A percentile compares a stretch with the other conserved stretches of the same genome.
phyloP scores from a whole-genome alignment of 1,139 yeast genomes.

The Kodamaea arcana region DNA sequence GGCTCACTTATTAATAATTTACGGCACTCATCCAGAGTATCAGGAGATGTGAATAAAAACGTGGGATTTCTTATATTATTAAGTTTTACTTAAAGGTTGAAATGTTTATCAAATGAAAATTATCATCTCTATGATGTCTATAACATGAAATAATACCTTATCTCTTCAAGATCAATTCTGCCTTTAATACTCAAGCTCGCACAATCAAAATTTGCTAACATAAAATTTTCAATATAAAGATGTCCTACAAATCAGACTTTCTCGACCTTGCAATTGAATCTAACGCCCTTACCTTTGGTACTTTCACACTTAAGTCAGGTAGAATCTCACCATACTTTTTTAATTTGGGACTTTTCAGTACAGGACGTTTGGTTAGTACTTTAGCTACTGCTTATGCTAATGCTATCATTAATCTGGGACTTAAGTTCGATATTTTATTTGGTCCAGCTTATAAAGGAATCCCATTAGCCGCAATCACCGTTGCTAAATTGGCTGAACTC shows the following conservation, averaged over 20 bases:
- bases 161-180: too few relatives aligned
- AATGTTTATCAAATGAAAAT: too few relatives aligned
- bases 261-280: conserved; percentile 78
- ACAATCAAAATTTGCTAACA: too few relatives aligned
- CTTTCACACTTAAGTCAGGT: conserved; percentile 87
- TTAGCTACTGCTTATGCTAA: conserved; percentile 86
- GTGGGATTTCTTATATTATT: too few relatives aligned
- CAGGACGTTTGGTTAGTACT: conserved; percentile 72
- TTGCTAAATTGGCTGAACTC: conserved; percentile 85
- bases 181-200: too few relatives aligned
- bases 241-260: conserved; percentile 58
- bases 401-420: conserved; percentile 73
- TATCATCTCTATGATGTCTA: too few relatives aligned
- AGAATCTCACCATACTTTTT: conserved; percentile 94
- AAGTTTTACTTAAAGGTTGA: too few relatives aligned
- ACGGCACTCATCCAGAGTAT: too few relatives aligned
- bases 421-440: conserved; percentile 85
- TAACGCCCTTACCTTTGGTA: conserved; percentile 80
- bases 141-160: too few relatives aligned
- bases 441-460: conserved; percentile 99
- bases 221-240: too few relatives aligned
- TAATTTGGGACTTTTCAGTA: conserved; percentile 84
- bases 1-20: too few relatives aligned
- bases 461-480: conserved; percentile 89
- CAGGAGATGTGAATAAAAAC: too few relatives aligned